Evolutionary conservation across 2,329 filamentous ascomycete species (phyloP).

Genomic region (Xylaria sp.): DNA sequence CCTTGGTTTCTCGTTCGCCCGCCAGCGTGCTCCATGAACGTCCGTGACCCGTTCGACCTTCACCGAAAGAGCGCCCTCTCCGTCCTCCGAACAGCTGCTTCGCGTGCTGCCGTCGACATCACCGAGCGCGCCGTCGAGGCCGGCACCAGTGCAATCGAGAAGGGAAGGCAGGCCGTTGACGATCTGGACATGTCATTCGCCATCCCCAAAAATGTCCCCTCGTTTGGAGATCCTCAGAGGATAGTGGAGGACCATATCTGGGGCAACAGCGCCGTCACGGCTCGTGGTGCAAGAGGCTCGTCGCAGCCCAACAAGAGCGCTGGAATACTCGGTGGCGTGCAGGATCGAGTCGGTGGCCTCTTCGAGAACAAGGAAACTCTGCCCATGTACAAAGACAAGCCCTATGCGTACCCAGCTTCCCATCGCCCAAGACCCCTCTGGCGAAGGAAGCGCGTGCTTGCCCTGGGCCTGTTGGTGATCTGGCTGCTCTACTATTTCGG

Average conservation of each 20-base stretch:
- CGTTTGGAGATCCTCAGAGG: constrained; percentile 67
- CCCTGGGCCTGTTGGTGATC: constrained; percentile 58
- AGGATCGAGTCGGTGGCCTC: constrained; percentile 65
- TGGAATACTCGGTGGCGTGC: constrained; percentile 54
- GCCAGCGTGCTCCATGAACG: constrained; percentile 40
- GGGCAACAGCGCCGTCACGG: constrained; percentile 54
- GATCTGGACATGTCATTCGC: constrained; percentile 63
- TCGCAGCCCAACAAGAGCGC: constrained; percentile 27
- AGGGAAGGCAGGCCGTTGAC: constrained; percentile 41
- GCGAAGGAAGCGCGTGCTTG: constrained; percentile 63
- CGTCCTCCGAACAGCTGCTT: constrained; percentile 53
- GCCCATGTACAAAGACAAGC: constrained; percentile 99
- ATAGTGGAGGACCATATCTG: constrained; percentile 68
- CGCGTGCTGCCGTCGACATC: constrained; percentile 48
- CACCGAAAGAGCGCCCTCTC: constrained; percentile 39
- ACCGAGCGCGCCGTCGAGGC: constrained; percentile 53
- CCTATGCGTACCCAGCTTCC: constrained; percentile 70
- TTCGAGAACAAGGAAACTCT: constrained; percentile 65
- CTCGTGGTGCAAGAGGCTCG: constrained; percentile 44
- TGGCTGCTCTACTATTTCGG: constrained; percentile 71
- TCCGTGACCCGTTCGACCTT: constrained; percentile 51
- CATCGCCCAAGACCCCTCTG: constrained; percentile 62
- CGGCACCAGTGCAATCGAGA: constrained; percentile 51
- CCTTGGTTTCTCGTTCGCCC: constrained; percentile 12
- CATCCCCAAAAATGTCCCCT: constrained; percentile 70